These are phyloP conservation scores for Mortierella antarctica DNA, from an alignment of 192 early-diverging fungal genomes.

Conservation along the genomic window DNA sequence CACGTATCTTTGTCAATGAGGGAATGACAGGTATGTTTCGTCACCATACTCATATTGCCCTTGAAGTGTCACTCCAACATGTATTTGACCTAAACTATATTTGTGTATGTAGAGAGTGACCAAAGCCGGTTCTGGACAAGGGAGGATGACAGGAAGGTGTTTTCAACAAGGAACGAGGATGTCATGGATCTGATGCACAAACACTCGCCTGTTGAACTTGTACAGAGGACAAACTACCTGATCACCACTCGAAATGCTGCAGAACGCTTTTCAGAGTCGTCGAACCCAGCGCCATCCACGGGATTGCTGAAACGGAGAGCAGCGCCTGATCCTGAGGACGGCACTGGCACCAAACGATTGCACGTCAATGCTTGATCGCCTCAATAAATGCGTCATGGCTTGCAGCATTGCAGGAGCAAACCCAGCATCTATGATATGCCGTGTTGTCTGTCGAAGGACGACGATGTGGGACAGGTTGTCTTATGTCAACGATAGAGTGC, in stretches of 20 bases:
- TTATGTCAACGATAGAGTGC: too few relatives aligned
- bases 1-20: neutral
- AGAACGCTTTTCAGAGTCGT: constrained; percentile 1
- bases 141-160: constrained; percentile 19
- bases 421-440: too few relatives aligned
- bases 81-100: neutral
- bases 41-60: neutral
- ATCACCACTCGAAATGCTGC: constrained; percentile 20
- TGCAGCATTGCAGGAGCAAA: too few relatives aligned
- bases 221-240: constrained; percentile 15
- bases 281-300: neutral
- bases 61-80: neutral
- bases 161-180: constrained; percentile 18
- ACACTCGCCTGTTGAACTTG: constrained; percentile 11
- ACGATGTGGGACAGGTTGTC: too few relatives aligned
- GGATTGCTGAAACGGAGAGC: constrained; percentile 6
- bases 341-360: neutral
- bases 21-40: constrained; percentile 20
- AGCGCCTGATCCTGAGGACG: too few relatives aligned
- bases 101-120: constrained; percentile 6
- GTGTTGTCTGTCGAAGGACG: too few relatives aligned
- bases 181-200: constrained; percentile 4
- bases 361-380: neutral
- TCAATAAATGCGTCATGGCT: too few relatives aligned
- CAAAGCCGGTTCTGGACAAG: constrained; percentile 27